These are phyloP conservation scores for Verticillium dahliae DNA, from an alignment of 2,329 filamentous ascomycete genomes.

Conservation along the genomic window DNA sequence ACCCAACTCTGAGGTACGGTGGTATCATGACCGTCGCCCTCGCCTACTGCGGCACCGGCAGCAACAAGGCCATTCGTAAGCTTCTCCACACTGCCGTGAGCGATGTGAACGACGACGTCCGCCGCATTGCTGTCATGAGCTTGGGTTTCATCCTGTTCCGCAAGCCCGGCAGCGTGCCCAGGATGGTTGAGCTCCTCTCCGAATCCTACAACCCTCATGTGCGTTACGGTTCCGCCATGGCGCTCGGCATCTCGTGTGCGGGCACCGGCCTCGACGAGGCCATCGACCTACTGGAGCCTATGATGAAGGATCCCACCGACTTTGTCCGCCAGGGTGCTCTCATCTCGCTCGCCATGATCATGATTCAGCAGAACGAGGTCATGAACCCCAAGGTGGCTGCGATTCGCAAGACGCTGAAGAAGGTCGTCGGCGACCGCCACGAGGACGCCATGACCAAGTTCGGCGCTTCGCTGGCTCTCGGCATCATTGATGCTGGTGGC, in stretches of 20 bases:
- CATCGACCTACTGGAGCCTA: slow-evolving; percentile 92
- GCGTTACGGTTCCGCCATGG: slow-evolving; percentile 96
- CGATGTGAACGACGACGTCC: slow-evolving; percentile 96
- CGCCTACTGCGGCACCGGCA: slow-evolving; percentile 93
- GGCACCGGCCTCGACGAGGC: slow-evolving; percentile 94
- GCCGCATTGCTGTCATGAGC: slow-evolving; percentile 93
- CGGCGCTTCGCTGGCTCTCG: slow-evolving; percentile 84
- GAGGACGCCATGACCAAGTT: slow-evolving; percentile 99
- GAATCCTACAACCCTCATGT: slow-evolving; percentile 99
- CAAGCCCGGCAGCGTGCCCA: slow-evolving; percentile 92
- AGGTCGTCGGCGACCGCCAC: slow-evolving; percentile 88
- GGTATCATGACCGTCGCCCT: slow-evolving; percentile 98
- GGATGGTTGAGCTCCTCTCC: slow-evolving; percentile 96
- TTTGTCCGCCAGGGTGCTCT: slow-evolving; percentile 96
- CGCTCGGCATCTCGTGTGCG: slow-evolving; percentile 93
- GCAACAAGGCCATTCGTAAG: slow-evolving; percentile 97
- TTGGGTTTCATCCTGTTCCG: slow-evolving; percentile 97
- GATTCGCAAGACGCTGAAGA: slow-evolving; percentile 88
- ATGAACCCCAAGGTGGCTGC: slow-evolving; percentile 95
- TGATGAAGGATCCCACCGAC: slow-evolving; percentile 99
- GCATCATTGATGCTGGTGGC: slow-evolving; percentile 95
- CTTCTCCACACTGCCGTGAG: slow-evolving; percentile 93
- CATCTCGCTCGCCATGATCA: slow-evolving; percentile 93
- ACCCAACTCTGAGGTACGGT: slow-evolving; percentile 89
- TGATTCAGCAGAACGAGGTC: slow-evolving; percentile 98